Conservation (phyloP, 805 yeast genomes). For the Nakazawaea ishiwadae region DNA sequence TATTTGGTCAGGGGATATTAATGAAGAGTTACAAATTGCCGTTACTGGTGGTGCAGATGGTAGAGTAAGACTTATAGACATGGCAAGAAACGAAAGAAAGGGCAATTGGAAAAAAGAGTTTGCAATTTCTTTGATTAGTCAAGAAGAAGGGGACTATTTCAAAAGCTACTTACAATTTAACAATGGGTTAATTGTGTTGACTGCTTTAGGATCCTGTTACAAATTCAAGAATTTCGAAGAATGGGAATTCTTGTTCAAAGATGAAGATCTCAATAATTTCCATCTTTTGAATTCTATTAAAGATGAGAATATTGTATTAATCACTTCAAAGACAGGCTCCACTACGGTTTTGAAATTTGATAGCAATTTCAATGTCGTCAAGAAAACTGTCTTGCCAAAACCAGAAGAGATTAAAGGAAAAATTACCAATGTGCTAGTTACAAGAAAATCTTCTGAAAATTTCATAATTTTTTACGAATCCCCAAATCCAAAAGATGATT, state of each 20-base stretch:
- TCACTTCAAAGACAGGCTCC: constrained; percentile 35
- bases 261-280: constrained; percentile 21
- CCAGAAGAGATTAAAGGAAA: constrained; percentile 28
- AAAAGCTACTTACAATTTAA: constrained; percentile 53
- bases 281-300: constrained; percentile 23
- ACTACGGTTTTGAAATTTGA: constrained; percentile 38
- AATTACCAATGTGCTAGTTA: constrained; percentile 44
- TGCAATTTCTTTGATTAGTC: constrained; percentile 27
- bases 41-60: constrained; percentile 97
- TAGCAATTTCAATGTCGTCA: constrained; percentile 25
- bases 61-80: constrained; percentile 59
- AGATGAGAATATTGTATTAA: constrained; percentile 17
- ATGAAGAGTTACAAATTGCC: constrained; percentile 39
- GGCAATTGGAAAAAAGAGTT: constrained; percentile 23
- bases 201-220: constrained; percentile 56
- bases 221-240: constrained; percentile 18
- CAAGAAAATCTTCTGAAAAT: constrained; percentile 19
- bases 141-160: constrained; percentile 46
- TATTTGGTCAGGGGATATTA: constrained; percentile 74
- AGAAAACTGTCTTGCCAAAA: constrained; percentile 19
- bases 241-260: constrained; percentile 27
- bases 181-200: constrained; percentile 42
- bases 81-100: constrained; percentile 28
- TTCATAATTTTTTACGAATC: constrained; percentile 51
- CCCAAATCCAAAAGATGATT: constrained; percentile 59